Evolutionary conservation across 1,284 basidiomycete genomes (phyloP), one percentile per base, ranked within the genome.

Genomic region (Ceratobasidium sp.): DNA sequence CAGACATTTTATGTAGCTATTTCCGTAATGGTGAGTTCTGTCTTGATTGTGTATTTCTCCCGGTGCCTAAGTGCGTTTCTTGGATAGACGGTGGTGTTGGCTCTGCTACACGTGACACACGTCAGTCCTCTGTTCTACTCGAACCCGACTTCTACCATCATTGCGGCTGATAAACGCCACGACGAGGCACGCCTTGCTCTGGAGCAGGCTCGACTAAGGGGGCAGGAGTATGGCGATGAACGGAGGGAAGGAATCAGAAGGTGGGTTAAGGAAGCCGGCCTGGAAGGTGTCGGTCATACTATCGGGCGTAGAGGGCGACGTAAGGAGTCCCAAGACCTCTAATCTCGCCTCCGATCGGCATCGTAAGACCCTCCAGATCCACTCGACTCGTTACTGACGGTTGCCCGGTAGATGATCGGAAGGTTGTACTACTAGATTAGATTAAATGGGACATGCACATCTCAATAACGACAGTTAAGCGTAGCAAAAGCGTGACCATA

Each of bases 1-100:
- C 62, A 65, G 62, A 47, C 62, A 13, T 65, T 65, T 31, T 65
- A 53, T 38, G 45, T 54, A 29, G 62, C 62, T 20, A 52, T 65
- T 43, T 49, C 62, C 6, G 62, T 54, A 12, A 65, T 65, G 62
- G 62, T 53, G 3, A 65, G 62, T 42, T 4, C 8, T 17, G 17
- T 22, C 1, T 22, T 29, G 5, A 15, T 22, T 7, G 13, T 15
- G 22, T 22, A 22, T 22, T 25, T 27, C 29, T 27, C n/a, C 47
- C 13, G 25, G 15, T 17, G 17, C 42, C 29, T 50, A 15, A 50
- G 12, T 40, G 3, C 7, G 27, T 38, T 3, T 35, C 35, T 38
- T 15, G n/a, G 50, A 6, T 53, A 65, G 62, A 43, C 49, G 27
- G 13, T 65, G n/a, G 62, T 65, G 25, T 10, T 65, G 32, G 62